Evolutionary conservation across 352 stramenopile species (phyloP), one percentile per base, ranked within the genome.

Genomic region (Pythium sukuiense): DNA sequence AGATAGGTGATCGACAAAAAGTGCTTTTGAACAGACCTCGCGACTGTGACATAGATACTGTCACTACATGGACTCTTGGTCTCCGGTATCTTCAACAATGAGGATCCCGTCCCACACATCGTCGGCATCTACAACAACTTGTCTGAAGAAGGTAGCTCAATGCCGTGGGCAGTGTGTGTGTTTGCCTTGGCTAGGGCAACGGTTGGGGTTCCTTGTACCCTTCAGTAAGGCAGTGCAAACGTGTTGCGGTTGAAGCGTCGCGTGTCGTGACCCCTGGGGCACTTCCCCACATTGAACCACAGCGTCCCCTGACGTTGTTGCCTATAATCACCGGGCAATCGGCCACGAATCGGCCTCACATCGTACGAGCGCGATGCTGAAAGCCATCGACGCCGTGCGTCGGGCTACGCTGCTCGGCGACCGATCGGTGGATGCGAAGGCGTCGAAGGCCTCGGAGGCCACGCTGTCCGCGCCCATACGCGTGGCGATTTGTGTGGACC

Each of bases 261-360:
- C 45, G 45, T 27, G n/a, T 52, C n/a, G 45, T 52, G 45, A 52
- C 45, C 45, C 45, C 45, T 52, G 45, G 45, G n/a, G 18, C 16
- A 9, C 11, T 24, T 24, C n/a, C 12, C 41, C 41, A 26, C 41
- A 3, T 7, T 26, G 12, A 52, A 20, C 16, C 45, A 24, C 18
- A 16, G 18, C 29, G 32, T 9, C 32, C 5, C 45, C 8, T 8
- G 3, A 26, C 13, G 41, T 20, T 27, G 13, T 18, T 3, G 41
- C 41, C 16, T 49, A 13, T 11, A 18, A 8, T 43, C 35, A 24
- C 24, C 39, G 8, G 13, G 26, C 39, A 48, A 48, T 5, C 39
- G 9, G 39, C 39, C 5, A 18, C 3, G 13, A 24, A 24, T 24
- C 20, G 20, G 20, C 20, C 20, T 24, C 20, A 24, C 20, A 24